A percentile compares a stretch with the other conserved stretches of the same genome.
Evolutionary conservation across 352 stramenopile genomes (phyloP).

Genomic region (Pelagophyceae sp.): DNA sequence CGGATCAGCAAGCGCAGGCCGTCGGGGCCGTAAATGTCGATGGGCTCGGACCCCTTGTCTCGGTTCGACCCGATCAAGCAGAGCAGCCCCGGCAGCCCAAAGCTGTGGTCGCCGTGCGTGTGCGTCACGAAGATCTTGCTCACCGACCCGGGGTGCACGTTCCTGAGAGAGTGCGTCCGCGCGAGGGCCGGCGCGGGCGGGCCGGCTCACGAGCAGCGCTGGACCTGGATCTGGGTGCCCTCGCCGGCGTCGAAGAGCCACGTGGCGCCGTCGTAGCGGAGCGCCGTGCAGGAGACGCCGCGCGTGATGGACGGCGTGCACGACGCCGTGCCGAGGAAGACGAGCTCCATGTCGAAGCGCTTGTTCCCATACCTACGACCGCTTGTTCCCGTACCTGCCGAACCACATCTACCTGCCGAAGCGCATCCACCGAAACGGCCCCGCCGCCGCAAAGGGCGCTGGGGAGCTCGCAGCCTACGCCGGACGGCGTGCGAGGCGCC

Average conservation of each 20-base stretch:
- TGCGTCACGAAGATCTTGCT: constrained; percentile 75
- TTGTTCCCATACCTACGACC: too few relatives aligned
- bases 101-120: constrained; percentile 66
- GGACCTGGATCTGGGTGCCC: constrained; percentile 61
- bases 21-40: constrained; percentile 73
- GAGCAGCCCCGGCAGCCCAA: constrained; percentile 64
- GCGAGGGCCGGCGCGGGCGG: too few relatives aligned
- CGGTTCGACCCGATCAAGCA: constrained; percentile 64
- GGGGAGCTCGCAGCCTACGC: too few relatives aligned
- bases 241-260: constrained; percentile 77
- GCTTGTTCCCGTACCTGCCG: too few relatives aligned
- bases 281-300: constrained; percentile 55
- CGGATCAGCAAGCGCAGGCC: constrained; percentile 57
- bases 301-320: constrained; percentile 51
- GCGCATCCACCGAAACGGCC: too few relatives aligned
- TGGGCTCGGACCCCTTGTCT: constrained; percentile 33
- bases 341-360: constrained; percentile 50
- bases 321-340: constrained; percentile 56
- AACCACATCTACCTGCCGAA: too few relatives aligned
- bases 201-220: constrained; percentile 50
- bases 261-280: constrained; percentile 55
- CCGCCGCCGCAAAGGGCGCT: too few relatives aligned
- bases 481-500: too few relatives aligned
- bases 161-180: too few relatives aligned
- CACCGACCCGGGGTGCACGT: constrained; percentile 53